Base-by-base conservation (phyloP, 768 basidiomycete species). In the Suillus cothurnatus region DNA sequence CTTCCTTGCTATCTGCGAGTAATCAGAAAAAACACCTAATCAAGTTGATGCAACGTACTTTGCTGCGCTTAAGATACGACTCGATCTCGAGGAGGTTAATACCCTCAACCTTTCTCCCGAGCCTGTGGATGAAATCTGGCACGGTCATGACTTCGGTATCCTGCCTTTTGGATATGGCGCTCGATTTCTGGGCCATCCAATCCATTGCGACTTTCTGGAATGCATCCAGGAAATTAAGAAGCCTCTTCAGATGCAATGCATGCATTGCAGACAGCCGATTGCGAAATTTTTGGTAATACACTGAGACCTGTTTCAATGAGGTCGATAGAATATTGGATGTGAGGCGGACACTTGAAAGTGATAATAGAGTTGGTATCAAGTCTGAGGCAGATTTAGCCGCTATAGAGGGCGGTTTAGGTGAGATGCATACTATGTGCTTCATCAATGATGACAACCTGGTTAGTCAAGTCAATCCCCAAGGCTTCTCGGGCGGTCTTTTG, bases 381-480 rank as follows among this genome's bases (percentile, higher is more conserved):
- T 97, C 94, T 96, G 64, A 62, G 28, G 34, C 39, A 21, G 66
- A 43, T 53, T 45, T 28, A 59, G 19, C 28, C 45, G 6, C 43
- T 63, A 32, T 63, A 31, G 17, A 59, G 39, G 28, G 45, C 1
- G 34, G 60, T 23, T 15, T 32, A 39, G 2, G 31, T 17, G 38
- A 71, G 36, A 12, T 23, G 80, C 93, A 64, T 70, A 95, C 94
- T 98, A 76, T 99, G 97, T 0, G 97, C 97, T 80, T 99, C 97
- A 72, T 99, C 97, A 62, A 99, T 88, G 28, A 99, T 84, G 36
- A 99, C 86, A 21, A 98, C 82, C 70, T 97, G 94, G 71, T 89
- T 85, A 14, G 84, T 90, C 53, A 97, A 79, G 71, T 93, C 86
- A 64, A 99, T 95, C 2, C 92, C 92, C 0, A 98, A 82, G 0